phyloP scores from a whole-genome alignment of 139 green algal genomes.

The Zygnema circumcarinatum region DNA sequence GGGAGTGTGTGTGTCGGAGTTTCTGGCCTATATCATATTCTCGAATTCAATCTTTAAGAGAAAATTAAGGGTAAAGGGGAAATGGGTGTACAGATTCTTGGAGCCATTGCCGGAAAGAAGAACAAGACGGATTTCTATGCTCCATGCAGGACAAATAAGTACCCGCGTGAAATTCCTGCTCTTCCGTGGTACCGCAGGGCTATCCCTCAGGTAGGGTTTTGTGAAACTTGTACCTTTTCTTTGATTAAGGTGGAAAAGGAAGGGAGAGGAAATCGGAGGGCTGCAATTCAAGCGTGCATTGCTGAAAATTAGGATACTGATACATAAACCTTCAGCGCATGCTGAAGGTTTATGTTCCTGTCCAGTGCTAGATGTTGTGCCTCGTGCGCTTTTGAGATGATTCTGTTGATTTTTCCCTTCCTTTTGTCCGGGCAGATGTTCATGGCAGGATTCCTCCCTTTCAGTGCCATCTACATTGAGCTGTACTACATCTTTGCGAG shows the following conservation, averaged over 20 bases:
- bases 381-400: too few species aligned
- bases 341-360: too few species aligned
- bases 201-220: slow-evolving; percentile 49
- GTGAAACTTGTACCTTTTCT: background rate
- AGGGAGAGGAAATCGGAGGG: too few species aligned
- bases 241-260: background rate
- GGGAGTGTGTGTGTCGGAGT: too few species aligned
- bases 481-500: slow-evolving; percentile 80
- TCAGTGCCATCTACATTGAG: slow-evolving; percentile 79
- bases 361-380: too few species aligned
- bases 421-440: slow-evolving; percentile 64
- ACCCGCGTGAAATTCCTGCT: slow-evolving; percentile 66
- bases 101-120: slow-evolving; percentile 65
- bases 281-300: too few species aligned
- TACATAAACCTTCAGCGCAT: too few species aligned
- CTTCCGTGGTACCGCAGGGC: slow-evolving; percentile 68
- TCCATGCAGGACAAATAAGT: slow-evolving; percentile 71
- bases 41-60: too few species aligned
- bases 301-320: too few species aligned
- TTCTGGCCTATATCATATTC: too few species aligned
- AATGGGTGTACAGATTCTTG: slow-evolving; percentile 60
- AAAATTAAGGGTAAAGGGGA: too few species aligned
- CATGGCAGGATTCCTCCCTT: slow-evolving; percentile 76
- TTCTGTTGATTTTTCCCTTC: background rate
- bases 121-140: slow-evolving; percentile 62